These are phyloP conservation scores for Botrytis fabae DNA, from an alignment of 2,329 filamentous ascomycete genomes.

Conservation along the genomic window DNA sequence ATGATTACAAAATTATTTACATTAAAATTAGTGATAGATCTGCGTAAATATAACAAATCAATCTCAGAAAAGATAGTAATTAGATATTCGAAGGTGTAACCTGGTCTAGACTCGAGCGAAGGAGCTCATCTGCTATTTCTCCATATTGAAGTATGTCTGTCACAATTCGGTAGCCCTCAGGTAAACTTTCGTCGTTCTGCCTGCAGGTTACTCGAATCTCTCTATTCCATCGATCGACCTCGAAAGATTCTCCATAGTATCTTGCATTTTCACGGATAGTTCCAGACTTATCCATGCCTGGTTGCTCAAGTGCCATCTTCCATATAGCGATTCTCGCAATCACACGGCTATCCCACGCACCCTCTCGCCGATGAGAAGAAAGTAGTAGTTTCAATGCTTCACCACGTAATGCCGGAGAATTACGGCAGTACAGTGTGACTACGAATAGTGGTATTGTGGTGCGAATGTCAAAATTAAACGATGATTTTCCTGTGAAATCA, in stretches of 20 bases:
- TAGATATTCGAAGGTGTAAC: neutral
- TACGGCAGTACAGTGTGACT: slow-evolving; percentile 64
- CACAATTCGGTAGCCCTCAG: slow-evolving; percentile 6
- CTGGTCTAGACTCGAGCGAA: neutral
- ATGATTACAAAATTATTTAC: neutral
- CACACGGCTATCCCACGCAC: slow-evolving; percentile 59
- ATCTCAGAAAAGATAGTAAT: neutral
- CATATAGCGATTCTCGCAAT: slow-evolving; percentile 31
- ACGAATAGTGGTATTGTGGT: slow-evolving; percentile 64
- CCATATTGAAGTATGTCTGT: slow-evolving; percentile 14
- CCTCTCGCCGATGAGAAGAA: slow-evolving; percentile 62
- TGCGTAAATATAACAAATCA: neutral
- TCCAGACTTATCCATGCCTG: slow-evolving; percentile 27
- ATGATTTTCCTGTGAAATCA: neutral
- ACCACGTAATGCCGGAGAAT: slow-evolving; percentile 51
- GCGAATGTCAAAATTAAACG: slow-evolving; percentile 38
- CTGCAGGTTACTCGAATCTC: slow-evolving; percentile 27
- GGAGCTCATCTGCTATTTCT: neutral
- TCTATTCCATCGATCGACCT: slow-evolving; percentile 25
- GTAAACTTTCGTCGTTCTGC: slow-evolving; percentile 20
- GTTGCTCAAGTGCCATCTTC: slow-evolving; percentile 35
- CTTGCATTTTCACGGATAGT: slow-evolving; percentile 29
- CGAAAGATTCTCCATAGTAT: slow-evolving; percentile 29
- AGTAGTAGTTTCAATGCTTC: slow-evolving; percentile 62
- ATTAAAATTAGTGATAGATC: neutral